These are phyloP conservation scores for Alternaria gansuensis DNA, from an alignment of 2,329 filamentous ascomycete species.

Conservation along the genomic window DNA sequence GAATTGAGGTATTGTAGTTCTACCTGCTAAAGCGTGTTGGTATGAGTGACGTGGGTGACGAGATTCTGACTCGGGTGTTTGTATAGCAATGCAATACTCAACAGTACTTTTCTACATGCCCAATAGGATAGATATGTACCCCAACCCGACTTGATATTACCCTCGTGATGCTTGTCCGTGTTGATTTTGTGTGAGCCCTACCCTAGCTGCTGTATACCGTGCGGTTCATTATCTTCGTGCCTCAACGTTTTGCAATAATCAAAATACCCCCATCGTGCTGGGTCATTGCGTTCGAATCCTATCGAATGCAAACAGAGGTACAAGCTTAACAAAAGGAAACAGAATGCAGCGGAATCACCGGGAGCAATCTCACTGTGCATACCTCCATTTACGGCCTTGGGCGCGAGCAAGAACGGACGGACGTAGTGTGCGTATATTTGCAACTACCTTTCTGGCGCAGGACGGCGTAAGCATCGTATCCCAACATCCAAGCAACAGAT, in stretches of 20 bases:
- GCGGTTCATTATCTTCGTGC: not conserved
- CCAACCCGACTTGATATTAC: not conserved
- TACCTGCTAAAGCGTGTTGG: not conserved
- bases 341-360: not conserved
- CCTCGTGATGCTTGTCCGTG: not conserved
- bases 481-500: slow-evolving; percentile 7
- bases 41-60: not conserved
- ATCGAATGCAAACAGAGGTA: not conserved
- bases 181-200: not conserved
- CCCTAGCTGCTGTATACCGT: not conserved
- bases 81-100: not conserved
- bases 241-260: not conserved
- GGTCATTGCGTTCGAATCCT: not conserved
- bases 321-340: slow-evolving; percentile 5
- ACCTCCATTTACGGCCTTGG: not conserved
- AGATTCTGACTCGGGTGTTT: not conserved
- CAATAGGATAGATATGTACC: not conserved
- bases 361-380: not conserved
- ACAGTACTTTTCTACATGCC: too few species aligned
- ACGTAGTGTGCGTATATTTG: not conserved
- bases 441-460: not conserved
- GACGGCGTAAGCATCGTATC: not conserved
- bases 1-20: not conserved
- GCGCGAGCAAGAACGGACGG: not conserved
- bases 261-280: not conserved